Evolutionary conservation across 192 early-diverging fungal genomes (phyloP), one percentile per base, ranked within the genome.

Genomic region (Coemansia sp.): DNA sequence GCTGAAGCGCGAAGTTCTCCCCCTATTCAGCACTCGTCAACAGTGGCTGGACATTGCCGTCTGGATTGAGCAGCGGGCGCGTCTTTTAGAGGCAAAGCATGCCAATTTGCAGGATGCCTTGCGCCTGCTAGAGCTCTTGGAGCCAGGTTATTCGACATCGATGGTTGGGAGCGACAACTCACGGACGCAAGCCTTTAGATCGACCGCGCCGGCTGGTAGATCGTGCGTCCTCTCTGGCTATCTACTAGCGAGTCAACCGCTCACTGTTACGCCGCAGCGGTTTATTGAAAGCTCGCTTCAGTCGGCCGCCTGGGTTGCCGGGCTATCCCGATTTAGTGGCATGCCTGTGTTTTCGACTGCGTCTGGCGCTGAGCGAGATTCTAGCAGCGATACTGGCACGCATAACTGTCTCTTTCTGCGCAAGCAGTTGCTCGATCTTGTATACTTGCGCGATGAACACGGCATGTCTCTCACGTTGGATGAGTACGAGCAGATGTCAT

Each of bases 401-500:
- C 73, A 75, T 31, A 46, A 59, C 45, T 75, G 73, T 32, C 63
- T 36, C 14, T 75, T 74, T 41, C 63, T 85, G 27, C 70, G 46
- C 36, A 53, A 63, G 45, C 88, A 91, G 66, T 75, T 91, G 17
- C 74, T 76, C 9, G 89, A 91, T 42, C 70, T 91, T 3, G 82
- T 73, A 0, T 66, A 82, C 53, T 67, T 91, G 9, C 87, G 86
- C 69, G 76, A 80, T 10, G 29, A 63, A 51, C 89, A 90, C 66
- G 60, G 64, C 9, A 67, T 87, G 61, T 53, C 44, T 5, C 64
- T 89, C 11, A 53, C 73, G 1, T 75, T 91, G 27, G 74, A 79
- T 17, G 84, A 87, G 27, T 90, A 90, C 64, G 80, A 75, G 14
- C 67, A 80, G 65, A 53, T 84, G 27, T 73, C 75, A 6, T 87